Conservation (phyloP, 495 filamentous ascomycete genomes). For the Filosporella fistucella region DNA sequence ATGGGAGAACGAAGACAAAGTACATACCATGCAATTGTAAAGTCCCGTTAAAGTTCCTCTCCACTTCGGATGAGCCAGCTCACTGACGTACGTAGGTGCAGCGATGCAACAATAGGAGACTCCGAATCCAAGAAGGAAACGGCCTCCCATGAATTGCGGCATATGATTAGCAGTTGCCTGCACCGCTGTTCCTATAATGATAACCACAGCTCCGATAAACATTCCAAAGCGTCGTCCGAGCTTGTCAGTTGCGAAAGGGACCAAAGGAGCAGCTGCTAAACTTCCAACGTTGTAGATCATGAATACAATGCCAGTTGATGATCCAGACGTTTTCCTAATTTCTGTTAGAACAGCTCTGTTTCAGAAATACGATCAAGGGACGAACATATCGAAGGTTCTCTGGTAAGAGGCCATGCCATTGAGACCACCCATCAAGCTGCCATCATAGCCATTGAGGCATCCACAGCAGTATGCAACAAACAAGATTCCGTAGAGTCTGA, state of each 20-base stretch:
- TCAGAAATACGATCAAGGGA: neutral
- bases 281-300: conserved; percentile 44
- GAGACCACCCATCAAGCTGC: conserved; percentile 33
- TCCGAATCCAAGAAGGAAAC: conserved; percentile 54
- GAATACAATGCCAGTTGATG: conserved; percentile 37
- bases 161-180: conserved; percentile 39
- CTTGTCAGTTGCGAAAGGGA: conserved; percentile 22
- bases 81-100: conserved; percentile 47
- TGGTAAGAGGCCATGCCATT: conserved; percentile 38
- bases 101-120: conserved; percentile 43
- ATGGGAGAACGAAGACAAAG: no score
- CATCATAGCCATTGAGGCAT: conserved; percentile 34
- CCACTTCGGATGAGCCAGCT: conserved; percentile 45
- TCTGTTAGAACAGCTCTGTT: neutral
- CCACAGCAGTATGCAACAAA: conserved; percentile 35
- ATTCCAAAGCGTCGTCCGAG: conserved; percentile 49
- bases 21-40: conserved; percentile 31
- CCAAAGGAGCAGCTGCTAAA: conserved; percentile 13
- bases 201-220: conserved; percentile 45
- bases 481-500: conserved; percentile 35
- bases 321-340: conserved; percentile 22
- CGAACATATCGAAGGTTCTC: neutral
- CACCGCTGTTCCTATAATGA: conserved; percentile 48
- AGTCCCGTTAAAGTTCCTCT: conserved; percentile 53
- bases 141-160: conserved; percentile 48